Evolutionary conservation across 352 stramenopile species (phyloP).

Genomic region (Phytopythium mirpurense): DNA sequence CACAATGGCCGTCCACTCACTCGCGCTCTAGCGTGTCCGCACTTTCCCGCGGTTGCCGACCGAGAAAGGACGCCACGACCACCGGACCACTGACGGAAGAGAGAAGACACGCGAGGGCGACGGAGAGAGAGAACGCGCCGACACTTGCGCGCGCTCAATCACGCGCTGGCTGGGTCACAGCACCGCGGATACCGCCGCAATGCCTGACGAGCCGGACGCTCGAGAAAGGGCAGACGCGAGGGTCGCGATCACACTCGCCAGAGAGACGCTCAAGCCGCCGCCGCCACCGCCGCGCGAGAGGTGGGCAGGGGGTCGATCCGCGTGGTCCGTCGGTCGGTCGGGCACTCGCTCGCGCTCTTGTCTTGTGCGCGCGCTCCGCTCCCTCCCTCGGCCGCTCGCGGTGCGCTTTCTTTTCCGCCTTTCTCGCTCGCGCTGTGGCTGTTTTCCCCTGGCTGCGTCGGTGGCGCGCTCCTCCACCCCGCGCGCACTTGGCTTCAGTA

Average conservation of each 20-base stretch:
- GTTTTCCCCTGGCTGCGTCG: not conserved
- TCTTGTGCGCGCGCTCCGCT: not conserved
- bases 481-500: slow-evolving; percentile 1
- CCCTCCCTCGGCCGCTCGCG: too few species aligned
- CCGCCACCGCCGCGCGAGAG: too few species aligned
- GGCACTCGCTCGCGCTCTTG: not conserved
- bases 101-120: too few species aligned
- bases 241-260: too few species aligned
- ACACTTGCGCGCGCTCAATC: not conserved
- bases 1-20: not conserved
- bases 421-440: not conserved
- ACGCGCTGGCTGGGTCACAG: not conserved
- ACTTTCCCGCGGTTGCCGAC: not conserved
- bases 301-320: not conserved
- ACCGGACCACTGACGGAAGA: not conserved
- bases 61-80: not conserved
- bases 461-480: not conserved
- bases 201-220: too few species aligned
- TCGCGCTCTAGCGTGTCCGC: not conserved
- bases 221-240: not conserved
- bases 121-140: not conserved
- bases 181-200: not conserved
- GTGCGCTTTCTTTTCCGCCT: slow-evolving; percentile 1
- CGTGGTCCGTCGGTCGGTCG: not conserved
- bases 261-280: not conserved